Evolutionary conservation across 352 stramenopile genomes (phyloP).

Genomic region (Phytophthora tubulina): DNA sequence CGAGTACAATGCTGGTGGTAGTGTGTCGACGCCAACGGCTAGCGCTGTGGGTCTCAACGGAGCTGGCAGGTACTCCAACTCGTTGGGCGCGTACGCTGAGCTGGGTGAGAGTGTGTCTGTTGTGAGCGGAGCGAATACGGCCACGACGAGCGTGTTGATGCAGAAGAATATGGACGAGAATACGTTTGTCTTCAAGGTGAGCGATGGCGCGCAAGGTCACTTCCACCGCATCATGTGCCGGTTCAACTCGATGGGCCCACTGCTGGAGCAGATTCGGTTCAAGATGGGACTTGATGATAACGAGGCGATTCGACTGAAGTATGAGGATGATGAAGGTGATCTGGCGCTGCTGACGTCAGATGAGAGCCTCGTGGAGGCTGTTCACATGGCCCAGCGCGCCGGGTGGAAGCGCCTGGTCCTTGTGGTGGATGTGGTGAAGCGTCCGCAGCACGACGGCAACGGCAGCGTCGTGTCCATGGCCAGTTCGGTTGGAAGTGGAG

Average conservation of each 20-base stretch:
- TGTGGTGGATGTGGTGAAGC: conserved; percentile 82
- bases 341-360: conserved; percentile 86
- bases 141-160: conserved; percentile 79
- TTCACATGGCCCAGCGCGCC: conserved; percentile 85
- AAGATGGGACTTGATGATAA: conserved; percentile 76
- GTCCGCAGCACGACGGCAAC: conserved; percentile 43
- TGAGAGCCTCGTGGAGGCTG: conserved; percentile 86
- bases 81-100: conserved; percentile 79
- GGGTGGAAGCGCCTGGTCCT: conserved; percentile 89
- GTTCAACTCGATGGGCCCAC: conserved; percentile 71
- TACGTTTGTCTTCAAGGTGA: conserved; percentile 91
- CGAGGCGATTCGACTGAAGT: conserved; percentile 84
- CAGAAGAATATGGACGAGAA: conserved; percentile 72
- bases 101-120: conserved; percentile 89
- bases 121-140: conserved; percentile 82
- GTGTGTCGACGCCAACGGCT: conserved; percentile 42
- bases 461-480: conserved; percentile 49
- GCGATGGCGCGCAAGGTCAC: conserved; percentile 77
- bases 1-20: conserved; percentile 63
- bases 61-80: conserved; percentile 55
- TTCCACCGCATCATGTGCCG: conserved; percentile 89
- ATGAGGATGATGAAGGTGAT: conserved; percentile 91
- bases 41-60: conserved; percentile 51
- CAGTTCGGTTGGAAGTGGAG: conserved; percentile 36
- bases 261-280: conserved; percentile 85